Conservation (phyloP, 1,284 basidiomycete genomes). For the Rhodotorula mucilaginosa region DNA sequence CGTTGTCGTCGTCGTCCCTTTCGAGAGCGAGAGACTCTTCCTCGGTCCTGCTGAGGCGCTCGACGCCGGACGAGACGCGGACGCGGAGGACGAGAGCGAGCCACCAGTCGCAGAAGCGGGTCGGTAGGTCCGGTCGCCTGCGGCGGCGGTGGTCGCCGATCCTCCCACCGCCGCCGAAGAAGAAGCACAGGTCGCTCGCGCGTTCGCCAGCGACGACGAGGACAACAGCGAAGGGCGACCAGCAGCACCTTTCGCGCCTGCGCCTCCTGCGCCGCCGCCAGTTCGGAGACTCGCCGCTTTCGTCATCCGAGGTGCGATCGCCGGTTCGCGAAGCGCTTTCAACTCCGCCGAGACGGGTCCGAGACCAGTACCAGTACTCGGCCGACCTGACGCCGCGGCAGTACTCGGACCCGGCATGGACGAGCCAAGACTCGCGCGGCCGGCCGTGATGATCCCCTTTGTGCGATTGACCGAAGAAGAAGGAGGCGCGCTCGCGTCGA, state of each 20-base stretch:
- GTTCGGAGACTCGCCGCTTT: conserved; percentile 65
- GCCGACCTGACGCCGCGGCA: too few relatives aligned
- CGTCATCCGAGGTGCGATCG: conserved; percentile 64
- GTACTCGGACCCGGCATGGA: too few relatives aligned
- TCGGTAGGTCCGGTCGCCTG: conserved; percentile 52
- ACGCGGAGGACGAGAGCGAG: conserved; percentile 54
- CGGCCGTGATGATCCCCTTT: neutral
- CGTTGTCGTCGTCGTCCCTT: neutral
- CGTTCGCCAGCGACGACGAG: neutral
- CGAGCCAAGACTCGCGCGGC: neutral
- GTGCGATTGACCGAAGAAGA: neutral
- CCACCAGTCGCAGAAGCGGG: too few relatives aligned
- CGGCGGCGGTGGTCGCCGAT: conserved; percentile 56
- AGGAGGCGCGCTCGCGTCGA: conserved; percentile 2
- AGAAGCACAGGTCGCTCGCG: conserved; percentile 52
- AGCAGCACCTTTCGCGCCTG: neutral
- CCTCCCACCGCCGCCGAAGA: too few relatives aligned
- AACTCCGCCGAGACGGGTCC: neutral
- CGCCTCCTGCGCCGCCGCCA: conserved; percentile 46
- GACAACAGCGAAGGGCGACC: too few relatives aligned
- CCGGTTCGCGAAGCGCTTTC: conserved; percentile 46
- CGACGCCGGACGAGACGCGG: neutral
- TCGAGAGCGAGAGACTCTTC: neutral
- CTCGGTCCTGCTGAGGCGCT: neutral
- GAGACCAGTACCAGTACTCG: too few relatives aligned